Conservation (phyloP, 2,329 filamentous ascomycete species). For the Scleromitrula shiraiana region DNA sequence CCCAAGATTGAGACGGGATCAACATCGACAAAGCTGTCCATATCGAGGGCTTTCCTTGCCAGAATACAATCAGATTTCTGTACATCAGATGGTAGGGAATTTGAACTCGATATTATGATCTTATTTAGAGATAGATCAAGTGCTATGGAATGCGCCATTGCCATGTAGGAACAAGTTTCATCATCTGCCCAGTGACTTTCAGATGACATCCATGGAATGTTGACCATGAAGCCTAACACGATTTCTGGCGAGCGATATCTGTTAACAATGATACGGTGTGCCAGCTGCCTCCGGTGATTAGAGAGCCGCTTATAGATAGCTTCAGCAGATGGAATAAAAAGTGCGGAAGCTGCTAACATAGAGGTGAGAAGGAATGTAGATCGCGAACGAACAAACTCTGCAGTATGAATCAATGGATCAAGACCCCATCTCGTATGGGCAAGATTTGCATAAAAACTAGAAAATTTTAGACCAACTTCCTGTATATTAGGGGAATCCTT, state of each 20-base stretch:
- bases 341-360: conserved; percentile 58
- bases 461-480: conserved; percentile 1
- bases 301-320: conserved; percentile 59
- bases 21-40: conserved; percentile 60
- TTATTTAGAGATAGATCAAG: conserved; percentile 65
- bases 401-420: conserved; percentile 58
- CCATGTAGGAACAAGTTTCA: conserved; percentile 63
- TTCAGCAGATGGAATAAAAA: conserved; percentile 56
- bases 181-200: conserved; percentile 62
- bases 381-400: conserved; percentile 55
- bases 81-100: conserved; percentile 40
- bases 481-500: background rate
- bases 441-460: conserved; percentile 60
- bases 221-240: conserved; percentile 66
- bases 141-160: conserved; percentile 61
- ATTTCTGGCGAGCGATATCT: conserved; percentile 65
- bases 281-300: conserved; percentile 54
- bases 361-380: conserved; percentile 68
- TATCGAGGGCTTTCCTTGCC: conserved; percentile 52
- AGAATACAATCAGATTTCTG: conserved; percentile 62
- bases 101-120: conserved; percentile 45
- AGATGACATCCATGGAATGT: conserved; percentile 67
- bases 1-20: conserved; percentile 54
- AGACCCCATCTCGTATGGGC: conserved; percentile 69
- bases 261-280: conserved; percentile 51